Conservation (phyloP, 495 filamentous ascomycete genomes). For the Astrocystis sublimbata region DNA sequence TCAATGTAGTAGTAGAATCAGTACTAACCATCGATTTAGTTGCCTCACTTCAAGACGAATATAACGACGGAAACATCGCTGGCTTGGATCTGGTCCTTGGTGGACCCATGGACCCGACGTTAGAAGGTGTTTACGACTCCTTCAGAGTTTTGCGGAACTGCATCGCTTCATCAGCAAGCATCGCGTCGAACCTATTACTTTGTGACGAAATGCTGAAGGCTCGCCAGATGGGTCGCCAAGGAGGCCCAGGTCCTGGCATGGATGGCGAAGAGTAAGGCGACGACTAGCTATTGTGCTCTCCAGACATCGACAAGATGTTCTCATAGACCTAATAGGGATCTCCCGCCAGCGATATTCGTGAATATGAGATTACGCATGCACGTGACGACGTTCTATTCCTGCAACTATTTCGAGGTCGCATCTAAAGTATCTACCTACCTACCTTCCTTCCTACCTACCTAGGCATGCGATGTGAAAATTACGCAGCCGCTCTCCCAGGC, state of each 20-base stretch:
- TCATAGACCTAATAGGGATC: neutral
- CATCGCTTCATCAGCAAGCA: constrained; percentile 90
- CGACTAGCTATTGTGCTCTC: constrained; percentile 6
- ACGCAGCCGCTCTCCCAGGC: too few species aligned
- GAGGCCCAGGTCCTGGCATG: constrained; percentile 55
- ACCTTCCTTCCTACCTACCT: neutral
- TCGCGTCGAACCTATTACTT: constrained; percentile 90
- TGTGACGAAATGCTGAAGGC: constrained; percentile 98
- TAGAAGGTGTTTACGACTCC: constrained; percentile 91
- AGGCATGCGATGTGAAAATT: too few species aligned
- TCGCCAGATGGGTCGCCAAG: constrained; percentile 76
- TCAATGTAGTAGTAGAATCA: neutral
- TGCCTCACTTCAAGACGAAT: constrained; percentile 82
- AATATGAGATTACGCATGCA: neutral
- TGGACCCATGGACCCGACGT: constrained; percentile 92
- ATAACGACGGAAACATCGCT: constrained; percentile 77
- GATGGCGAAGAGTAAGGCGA: constrained; percentile 35
- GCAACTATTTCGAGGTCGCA: neutral
- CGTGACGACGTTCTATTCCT: neutral
- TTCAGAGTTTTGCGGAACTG: constrained; percentile 93
- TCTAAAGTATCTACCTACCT: neutral
- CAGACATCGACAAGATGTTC: neutral
- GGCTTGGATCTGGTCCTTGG: constrained; percentile 85
- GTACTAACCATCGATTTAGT: constrained; percentile 51
- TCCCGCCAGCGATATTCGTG: neutral